Percentiles rank a stretch among this genome's conserved stretches.
Evolutionary conservation across 2,329 filamentous ascomycete species (phyloP).

Genomic region (Alternaria sp.): DNA sequence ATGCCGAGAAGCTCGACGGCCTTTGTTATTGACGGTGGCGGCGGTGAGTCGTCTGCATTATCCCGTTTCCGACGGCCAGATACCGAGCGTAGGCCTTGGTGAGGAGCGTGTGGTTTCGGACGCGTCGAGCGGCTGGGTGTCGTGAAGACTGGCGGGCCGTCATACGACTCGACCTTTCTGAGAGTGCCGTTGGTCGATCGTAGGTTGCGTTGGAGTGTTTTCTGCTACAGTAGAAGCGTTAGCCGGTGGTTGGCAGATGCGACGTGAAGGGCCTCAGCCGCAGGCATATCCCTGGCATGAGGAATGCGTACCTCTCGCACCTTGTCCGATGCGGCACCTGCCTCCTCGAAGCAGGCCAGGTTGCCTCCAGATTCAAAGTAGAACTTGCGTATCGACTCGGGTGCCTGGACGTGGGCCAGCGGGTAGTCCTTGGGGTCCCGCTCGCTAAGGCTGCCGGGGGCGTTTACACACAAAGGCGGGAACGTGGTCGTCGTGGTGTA

Average conservation of each 20-base stretch:
- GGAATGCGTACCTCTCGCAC: constrained; percentile 59
- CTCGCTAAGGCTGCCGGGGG: constrained; percentile 71
- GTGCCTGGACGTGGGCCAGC: constrained; percentile 81
- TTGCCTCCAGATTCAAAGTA: constrained; percentile 72
- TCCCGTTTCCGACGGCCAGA: constrained; percentile 53
- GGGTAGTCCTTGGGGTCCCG: constrained; percentile 92
- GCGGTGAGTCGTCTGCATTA: constrained; percentile 47
- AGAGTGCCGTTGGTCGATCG: constrained; percentile 56
- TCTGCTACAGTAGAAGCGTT: constrained; percentile 48
- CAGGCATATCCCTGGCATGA: constrained; percentile 22
- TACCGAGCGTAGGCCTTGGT: constrained; percentile 29
- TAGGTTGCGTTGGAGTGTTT: constrained; percentile 53
- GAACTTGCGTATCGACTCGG: constrained; percentile 77
- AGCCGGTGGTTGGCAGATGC: constrained; percentile 22
- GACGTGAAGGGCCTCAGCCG: constrained; percentile 25
- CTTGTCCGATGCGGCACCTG: constrained; percentile 62
- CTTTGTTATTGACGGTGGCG: constrained; percentile 62
- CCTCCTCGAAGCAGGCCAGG: constrained; percentile 67
- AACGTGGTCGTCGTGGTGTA: constrained; percentile 85
- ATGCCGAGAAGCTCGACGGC: constrained; percentile 57
- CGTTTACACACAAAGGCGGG: constrained; percentile 80
- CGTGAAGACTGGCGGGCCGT: constrained; percentile 50
- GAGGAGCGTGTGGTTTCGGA: constrained; percentile 29
- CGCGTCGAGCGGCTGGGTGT: constrained; percentile 48
- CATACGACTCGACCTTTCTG: constrained; percentile 48